Percentiles rank a stretch among this genome's conserved stretches.
Conservation (phyloP, 768 basidiomycete genomes). For the Termitomyces sp. region DNA sequence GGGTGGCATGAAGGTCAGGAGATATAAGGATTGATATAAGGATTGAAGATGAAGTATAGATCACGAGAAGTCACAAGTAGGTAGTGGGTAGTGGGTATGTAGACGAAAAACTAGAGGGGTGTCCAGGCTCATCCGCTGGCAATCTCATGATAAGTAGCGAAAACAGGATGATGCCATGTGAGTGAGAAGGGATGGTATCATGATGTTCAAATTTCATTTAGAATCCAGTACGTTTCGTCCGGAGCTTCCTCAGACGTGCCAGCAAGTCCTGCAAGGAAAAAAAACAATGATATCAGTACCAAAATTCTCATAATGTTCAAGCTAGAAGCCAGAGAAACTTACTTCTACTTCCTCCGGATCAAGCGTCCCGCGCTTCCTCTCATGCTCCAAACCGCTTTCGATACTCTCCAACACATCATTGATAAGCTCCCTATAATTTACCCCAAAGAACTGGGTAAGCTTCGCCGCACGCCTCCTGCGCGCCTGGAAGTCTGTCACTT, state of each 20-base stretch:
- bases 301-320: not conserved
- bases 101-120: not conserved
- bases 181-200: not conserved
- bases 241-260: slow-evolving; percentile 51
- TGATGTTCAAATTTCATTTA: slow-evolving; percentile 13
- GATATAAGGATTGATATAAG: not conserved
- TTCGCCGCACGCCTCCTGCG: slow-evolving; percentile 78
- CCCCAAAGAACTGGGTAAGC: slow-evolving; percentile 84
- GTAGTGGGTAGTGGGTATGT: not conserved
- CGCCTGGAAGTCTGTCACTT: slow-evolving; percentile 59
- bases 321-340: slow-evolving; percentile 21
- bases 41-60: not conserved
- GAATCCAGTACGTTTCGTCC: slow-evolving; percentile 42
- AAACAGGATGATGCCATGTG: not conserved
- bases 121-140: not conserved
- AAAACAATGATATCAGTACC: slow-evolving; percentile 6
- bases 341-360: slow-evolving; percentile 73
- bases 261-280: slow-evolving; percentile 45
- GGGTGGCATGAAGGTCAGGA: not conserved
- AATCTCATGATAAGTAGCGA: not conserved
- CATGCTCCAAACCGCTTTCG: slow-evolving; percentile 71
- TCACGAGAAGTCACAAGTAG: not conserved
- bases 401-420: slow-evolving; percentile 78
- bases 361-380: slow-evolving; percentile 60
- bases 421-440: slow-evolving; percentile 77